These are phyloP conservation scores for Cylindricascospora bacillispora DNA, from an alignment of 1,139 yeast genomes.

Conservation along the genomic window DNA sequence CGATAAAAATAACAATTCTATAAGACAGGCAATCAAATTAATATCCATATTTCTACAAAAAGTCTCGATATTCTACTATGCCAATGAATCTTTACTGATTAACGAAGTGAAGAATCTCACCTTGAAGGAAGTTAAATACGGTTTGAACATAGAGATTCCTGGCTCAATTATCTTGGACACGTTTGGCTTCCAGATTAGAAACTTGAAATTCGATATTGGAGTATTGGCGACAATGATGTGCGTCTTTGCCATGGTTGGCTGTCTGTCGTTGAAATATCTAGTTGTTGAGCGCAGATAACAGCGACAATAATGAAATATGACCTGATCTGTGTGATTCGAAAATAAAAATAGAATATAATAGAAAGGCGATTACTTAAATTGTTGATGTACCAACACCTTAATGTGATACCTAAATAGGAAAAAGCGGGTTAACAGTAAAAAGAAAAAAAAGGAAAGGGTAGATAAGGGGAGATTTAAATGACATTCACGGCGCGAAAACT, in stretches of 20 bases:
- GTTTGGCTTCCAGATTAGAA: constrained; percentile 81
- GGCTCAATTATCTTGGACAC: constrained; percentile 94
- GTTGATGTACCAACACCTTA: too few relatives aligned
- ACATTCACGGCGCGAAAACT: too few relatives aligned
- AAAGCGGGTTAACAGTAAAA: too few relatives aligned
- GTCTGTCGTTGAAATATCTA: constrained; percentile 54
- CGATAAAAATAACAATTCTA: too few relatives aligned
- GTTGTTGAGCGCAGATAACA: constrained; percentile 61
- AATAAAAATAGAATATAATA: too few relatives aligned
- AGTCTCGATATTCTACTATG: constrained; percentile 85
- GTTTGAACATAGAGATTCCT: constrained; percentile 91
- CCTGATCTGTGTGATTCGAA: too few relatives aligned
- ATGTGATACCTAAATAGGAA: too few relatives aligned
- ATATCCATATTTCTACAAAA: constrained; percentile 42
- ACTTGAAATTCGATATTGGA: constrained; percentile 52
- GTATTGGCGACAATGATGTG: constrained; percentile 39
- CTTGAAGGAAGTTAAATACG: constrained; percentile 78
- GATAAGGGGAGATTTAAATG: too few relatives aligned
- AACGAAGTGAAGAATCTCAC: constrained; percentile 88
- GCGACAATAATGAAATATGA: constrained; percentile 8
- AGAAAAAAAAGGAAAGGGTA: too few relatives aligned
- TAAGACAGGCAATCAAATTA: too few relatives aligned
- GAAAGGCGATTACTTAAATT: too few relatives aligned
- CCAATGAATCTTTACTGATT: constrained; percentile 82
- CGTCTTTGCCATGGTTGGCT: constrained; percentile 54